Evolutionary conservation across 331 rosid genomes (phyloP), one percentile per base, ranked within the genome.

Genomic region (Spiraea crenata): DNA sequence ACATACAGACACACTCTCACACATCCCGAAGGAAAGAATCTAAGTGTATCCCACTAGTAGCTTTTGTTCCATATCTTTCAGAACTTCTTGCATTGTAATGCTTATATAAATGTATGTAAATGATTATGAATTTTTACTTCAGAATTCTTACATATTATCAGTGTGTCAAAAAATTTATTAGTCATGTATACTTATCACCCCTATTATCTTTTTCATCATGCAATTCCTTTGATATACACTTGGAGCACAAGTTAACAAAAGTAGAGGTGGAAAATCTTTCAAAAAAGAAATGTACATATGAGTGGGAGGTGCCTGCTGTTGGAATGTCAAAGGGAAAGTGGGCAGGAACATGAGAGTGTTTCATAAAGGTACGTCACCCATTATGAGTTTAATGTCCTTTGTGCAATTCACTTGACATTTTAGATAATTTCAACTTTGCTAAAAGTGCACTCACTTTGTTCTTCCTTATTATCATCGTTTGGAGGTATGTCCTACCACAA

Each of bases 281-380:
- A 35, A 60, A 59, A 76, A 84, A 61, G 82, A 86, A 79, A 66
- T 72, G 75, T 82, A 88, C 82, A 76, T 90, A 82, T 65, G 69
- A 68, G 52, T 91, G 99, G 99, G 88, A 85, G 72, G 81, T 75
- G 69, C 91, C 99, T 75, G 95, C 85, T 57, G 38, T 61, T 62
- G 95, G 96, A 46, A 83, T 89, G 83, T 57, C 96, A 71, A 89
- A 83, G 76, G 82, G 96, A 85, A 87, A 86, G 71, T 91, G 97
- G 97, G 81, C 59, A 42, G 97, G 99, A 75, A 93, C 92, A 3
- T 92, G 92, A 74, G 75, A 87, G 66, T 87, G 89, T 75, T 73
- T 89, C 70, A 41, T 87, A 37, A 72, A 93, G 88, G 99, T 93
- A 87, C 73, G 70, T 63, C 56, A 67, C 31, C 66, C 44, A 11